Conservation (phyloP, 305 asterid species). For the Fraxinus paxiana region DNA sequence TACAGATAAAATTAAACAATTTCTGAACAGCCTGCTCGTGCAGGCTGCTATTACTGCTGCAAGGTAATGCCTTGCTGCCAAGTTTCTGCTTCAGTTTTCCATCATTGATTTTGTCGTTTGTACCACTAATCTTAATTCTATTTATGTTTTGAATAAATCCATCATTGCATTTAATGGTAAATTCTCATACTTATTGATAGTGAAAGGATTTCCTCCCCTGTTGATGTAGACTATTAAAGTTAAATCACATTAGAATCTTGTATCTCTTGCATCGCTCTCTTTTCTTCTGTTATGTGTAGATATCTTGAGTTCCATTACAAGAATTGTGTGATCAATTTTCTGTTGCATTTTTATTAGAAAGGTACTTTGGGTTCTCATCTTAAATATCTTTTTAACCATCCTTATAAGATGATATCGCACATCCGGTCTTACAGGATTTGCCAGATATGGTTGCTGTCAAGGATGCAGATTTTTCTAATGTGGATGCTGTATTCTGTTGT, state of each 20-base stretch:
- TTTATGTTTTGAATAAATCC: background rate
- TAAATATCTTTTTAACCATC: background rate
- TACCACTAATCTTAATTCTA: background rate
- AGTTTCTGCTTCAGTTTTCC: background rate
- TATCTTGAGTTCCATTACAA: background rate
- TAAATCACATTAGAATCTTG: background rate
- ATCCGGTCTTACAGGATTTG: slow-evolving; percentile 43
- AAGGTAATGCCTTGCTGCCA: background rate
- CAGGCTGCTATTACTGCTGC: background rate
- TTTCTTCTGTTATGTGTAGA: background rate
- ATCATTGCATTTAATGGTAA: background rate
- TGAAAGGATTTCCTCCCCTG: background rate
- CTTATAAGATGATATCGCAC: background rate
- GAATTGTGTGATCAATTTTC: background rate
- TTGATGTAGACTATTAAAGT: background rate
- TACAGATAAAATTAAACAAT: background rate
- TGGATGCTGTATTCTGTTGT: slow-evolving; percentile 91
- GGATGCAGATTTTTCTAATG: slow-evolving; percentile 74
- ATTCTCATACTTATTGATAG: background rate
- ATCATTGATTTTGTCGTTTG: background rate
- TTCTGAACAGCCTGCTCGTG: background rate
- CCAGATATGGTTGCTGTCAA: slow-evolving; percentile 71
- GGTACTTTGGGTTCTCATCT: background rate
- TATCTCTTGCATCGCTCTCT: background rate
- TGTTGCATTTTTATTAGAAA: background rate